Conservation (phyloP, 352 stramenopile genomes). For the Pythium folliculosum region DNA sequence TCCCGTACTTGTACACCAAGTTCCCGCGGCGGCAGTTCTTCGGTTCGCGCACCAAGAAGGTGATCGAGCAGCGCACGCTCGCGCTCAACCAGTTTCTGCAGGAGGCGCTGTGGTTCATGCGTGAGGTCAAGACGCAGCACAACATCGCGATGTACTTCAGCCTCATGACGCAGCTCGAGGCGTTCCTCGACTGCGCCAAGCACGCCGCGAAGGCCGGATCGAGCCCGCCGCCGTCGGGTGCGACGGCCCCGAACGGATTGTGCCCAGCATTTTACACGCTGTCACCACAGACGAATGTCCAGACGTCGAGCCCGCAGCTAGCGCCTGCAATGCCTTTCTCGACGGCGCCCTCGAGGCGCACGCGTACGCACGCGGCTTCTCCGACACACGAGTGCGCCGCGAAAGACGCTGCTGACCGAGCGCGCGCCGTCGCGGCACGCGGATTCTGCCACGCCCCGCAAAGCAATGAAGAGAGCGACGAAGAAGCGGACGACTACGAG, state of each 20-base stretch:
- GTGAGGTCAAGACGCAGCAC: slow-evolving; percentile 56
- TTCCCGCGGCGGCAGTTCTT: slow-evolving; percentile 70
- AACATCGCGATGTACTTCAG: slow-evolving; percentile 77
- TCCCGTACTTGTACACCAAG: slow-evolving; percentile 65
- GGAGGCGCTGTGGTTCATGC: slow-evolving; percentile 51
- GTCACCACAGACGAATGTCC: background rate
- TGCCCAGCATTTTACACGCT: slow-evolving; percentile 18
- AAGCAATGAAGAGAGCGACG: slow-evolving; percentile 33
- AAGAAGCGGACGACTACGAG: slow-evolving; percentile 41
- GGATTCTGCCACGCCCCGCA: slow-evolving; percentile 21
- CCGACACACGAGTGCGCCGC: slow-evolving; percentile 7
- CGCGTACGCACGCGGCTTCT: background rate
- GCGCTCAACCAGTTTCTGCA: slow-evolving; percentile 66
- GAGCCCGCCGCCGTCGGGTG: slow-evolving; percentile 11
- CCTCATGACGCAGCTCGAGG: slow-evolving; percentile 66
- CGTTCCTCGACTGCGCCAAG: slow-evolving; percentile 55
- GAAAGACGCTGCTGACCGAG: slow-evolving; percentile 18
- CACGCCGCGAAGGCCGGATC: slow-evolving; percentile 25
- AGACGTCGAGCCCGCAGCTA: background rate
- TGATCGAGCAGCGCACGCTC: slow-evolving; percentile 64
- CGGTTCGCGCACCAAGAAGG: slow-evolving; percentile 60
- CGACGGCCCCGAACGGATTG: slow-evolving; percentile 8
- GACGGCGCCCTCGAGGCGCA: background rate
- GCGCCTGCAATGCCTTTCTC: slow-evolving; percentile 2
- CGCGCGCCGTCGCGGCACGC: slow-evolving; percentile 18